Evolutionary conservation across 1,284 basidiomycete species (phyloP), one percentile per base, ranked within the genome.

Genomic region (Phellopilus nigrolimitatus): DNA sequence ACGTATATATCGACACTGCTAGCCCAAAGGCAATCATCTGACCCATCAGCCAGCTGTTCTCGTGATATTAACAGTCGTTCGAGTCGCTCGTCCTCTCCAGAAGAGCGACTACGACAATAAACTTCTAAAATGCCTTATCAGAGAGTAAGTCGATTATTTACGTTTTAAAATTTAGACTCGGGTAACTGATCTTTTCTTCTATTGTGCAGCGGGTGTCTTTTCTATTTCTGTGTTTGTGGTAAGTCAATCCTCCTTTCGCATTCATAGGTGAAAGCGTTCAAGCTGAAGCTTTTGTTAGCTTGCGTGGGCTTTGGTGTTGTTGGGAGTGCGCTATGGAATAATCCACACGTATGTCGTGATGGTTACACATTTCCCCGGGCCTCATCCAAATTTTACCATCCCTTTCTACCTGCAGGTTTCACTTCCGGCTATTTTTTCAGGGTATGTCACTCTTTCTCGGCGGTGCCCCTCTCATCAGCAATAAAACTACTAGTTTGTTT

Each of bases 171-270:
- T 33, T 12, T 33, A 33, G 31, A 9, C 6, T 7, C 31, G 31
- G n/a, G n/a, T 33, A 12, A 3, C 22, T 36, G 44, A 47, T 21
- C 3, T 38, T 31, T 38, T 1, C 10, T 17, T 52, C 17, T 7
- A 13, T 40, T 3, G n/a, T n/a, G n/a, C 19, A 53, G 51, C 24
- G 51, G 51, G 9, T 47, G 45, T 25, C 10, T 53, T 13, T 53
- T 53, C 33, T 53, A 53, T 22, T 33, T 47, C 8, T 47, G 51
- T n/a, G 51, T 53, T n/a, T 47, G 51, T 19, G 31, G 51, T 53
- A 41, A 31, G 39, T 44, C 17, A 17, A 37, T 9, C 12, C 13
- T 33, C 24, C 9, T n/a, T 12, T 44, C 8, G 39, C 21, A 30
- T 15, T 44, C 2, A 40, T 15, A 15, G n/a, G 27, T n/a, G 5